Evolutionary conservation across 768 basidiomycete genomes (phyloP), one percentile per base, ranked within the genome.

Genomic region (Filobasidium floriforme): DNA sequence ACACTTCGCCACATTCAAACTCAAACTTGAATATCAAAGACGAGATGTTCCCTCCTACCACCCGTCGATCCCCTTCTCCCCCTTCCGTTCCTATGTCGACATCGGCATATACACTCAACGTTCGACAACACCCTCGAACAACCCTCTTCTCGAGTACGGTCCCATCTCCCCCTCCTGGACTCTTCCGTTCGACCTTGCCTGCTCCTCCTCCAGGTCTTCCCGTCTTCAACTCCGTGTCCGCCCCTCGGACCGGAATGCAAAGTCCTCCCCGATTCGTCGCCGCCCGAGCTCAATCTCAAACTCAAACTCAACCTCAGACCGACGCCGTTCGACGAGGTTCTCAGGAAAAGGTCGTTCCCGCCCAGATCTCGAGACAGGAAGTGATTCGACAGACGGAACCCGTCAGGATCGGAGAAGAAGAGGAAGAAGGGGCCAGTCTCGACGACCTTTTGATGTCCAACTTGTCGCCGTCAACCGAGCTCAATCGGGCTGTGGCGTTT

Each of bases 51-150:
- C 29, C 22, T 57, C 54, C 26, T 28, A 32, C 29, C 54, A 22
- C 15, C 26, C 54, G 54, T 57, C 54, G 54, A 19, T 7, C 54
- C 29, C 29, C 54, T 57, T 57, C 54, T 6, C 54, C 54, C 24
- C 54, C 54, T 15, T 22, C 54, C 3, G 24, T 24, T 6, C 14
- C 54, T 6, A 24, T 24, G 29, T 57, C 29, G 24, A 15, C 46
- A 2, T 28, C 54, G 15, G 24, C 26, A 24, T 26, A 26, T n/a
- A 26, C 54, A 19, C 54, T 57, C 26, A 22, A 57, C 15, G 22
- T n/a, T 28, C 19, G 54, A 26, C 54, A 57, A 32, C 22, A 3
- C 26, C 54, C 54, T 15, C 6, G 54, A 57, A 15, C 2, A 6
- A 57, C 18, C 29, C 15, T 19, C 54, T 24, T 24, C 15, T 3